Evolutionary conservation across 352 stramenopile genomes (phyloP).

Genomic region (Globisporangium nagaii): DNA sequence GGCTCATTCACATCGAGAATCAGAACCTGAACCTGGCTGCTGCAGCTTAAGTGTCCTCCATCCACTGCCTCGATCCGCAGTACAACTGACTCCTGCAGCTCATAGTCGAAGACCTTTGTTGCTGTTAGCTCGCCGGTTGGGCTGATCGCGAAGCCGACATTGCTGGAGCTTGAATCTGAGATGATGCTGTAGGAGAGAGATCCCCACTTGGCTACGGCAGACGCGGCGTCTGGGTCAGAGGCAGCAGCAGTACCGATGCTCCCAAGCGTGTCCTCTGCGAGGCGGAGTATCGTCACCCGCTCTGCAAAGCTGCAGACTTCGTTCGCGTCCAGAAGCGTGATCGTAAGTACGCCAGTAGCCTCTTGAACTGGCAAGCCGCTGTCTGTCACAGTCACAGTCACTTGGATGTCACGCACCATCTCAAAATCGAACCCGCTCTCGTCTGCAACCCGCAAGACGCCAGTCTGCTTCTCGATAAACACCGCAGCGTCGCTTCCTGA

Average conservation of each 20-base stretch:
- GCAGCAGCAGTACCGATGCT: not conserved
- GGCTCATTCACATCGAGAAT: slow-evolving; percentile 30
- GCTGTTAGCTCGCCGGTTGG: not conserved
- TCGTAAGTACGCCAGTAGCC: not conserved
- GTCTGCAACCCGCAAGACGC: not conserved
- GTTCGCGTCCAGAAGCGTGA: slow-evolving; percentile 1
- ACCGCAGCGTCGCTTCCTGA: not conserved
- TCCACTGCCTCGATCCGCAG: not conserved
- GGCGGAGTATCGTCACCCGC: not conserved
- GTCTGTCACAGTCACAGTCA: not conserved
- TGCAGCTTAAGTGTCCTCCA: not conserved
- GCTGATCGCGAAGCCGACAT: not conserved
- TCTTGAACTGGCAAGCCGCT: not conserved
- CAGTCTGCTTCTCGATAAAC: not conserved
- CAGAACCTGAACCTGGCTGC: not conserved
- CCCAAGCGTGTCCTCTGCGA: not conserved
- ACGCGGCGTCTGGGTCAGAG: not conserved
- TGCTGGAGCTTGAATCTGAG: not conserved
- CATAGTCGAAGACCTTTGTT: slow-evolving; percentile 1
- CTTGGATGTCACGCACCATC: not conserved
- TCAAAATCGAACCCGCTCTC: slow-evolving; percentile 1
- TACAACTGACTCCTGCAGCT: not conserved
- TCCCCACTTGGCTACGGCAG: not conserved
- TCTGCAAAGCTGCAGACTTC: slow-evolving; percentile 2
- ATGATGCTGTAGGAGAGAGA: slow-evolving; percentile 2